Evolutionary conservation across 768 basidiomycete genomes (phyloP).

Genomic region (Coprinellus micaceus): DNA sequence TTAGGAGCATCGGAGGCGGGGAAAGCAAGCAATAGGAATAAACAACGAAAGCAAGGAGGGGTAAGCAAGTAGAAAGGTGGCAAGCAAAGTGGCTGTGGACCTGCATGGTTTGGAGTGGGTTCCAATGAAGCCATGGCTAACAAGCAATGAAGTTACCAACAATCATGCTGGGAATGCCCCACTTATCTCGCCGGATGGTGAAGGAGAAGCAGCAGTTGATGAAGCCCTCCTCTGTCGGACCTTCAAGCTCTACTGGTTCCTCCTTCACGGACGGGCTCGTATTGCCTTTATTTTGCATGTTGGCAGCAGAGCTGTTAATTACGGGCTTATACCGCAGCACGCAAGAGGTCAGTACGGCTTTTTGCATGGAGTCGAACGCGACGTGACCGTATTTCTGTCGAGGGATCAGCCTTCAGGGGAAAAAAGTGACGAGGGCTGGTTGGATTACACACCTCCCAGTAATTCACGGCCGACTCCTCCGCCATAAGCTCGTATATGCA

Average conservation of each 20-base stretch:
- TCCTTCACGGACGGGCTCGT: constrained; percentile 17
- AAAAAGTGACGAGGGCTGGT: background rate
- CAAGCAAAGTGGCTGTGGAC: background rate
- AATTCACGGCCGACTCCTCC: constrained; percentile 93
- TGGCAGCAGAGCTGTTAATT: constrained; percentile 30
- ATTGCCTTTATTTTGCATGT: constrained; percentile 20
- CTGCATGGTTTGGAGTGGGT: background rate
- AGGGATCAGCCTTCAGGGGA: background rate
- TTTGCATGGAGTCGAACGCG: constrained; percentile 88
- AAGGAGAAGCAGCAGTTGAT: constrained; percentile 91
- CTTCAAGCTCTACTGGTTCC: constrained; percentile 25
- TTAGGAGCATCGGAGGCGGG: too few relatives aligned
- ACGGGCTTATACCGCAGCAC: constrained; percentile 77
- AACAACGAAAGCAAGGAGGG: background rate
- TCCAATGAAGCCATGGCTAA: constrained; percentile 17
- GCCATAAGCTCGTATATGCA: constrained; percentile 99
- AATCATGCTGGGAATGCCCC: constrained; percentile 87
- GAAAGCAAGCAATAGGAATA: background rate
- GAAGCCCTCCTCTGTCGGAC: constrained; percentile 62
- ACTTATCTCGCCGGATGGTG: constrained; percentile 78
- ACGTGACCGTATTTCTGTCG: constrained; percentile 89
- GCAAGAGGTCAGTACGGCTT: constrained; percentile 90
- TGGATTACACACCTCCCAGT: constrained; percentile 91
- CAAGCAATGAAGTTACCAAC: constrained; percentile 86
- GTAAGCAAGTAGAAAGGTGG: background rate